Base-by-base conservation (phyloP, 148 eudicot species). In the Persicaria maculosa region DNA sequence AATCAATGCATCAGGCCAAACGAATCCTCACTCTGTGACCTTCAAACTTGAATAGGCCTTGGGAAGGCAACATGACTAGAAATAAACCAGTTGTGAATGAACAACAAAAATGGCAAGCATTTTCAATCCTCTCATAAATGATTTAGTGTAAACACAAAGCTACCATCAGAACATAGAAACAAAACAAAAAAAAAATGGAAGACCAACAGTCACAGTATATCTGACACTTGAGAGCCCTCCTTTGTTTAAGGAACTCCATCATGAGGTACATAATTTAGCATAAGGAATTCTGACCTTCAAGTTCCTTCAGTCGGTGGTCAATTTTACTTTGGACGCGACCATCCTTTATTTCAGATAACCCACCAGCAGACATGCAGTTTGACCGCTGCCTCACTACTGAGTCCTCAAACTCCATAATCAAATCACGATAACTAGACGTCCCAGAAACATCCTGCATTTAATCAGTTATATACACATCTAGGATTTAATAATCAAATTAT, bases 381-480 rank as follows among this genome's bases (percentile, higher is more conserved):
- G 86, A 83, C 48, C 97, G 84, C 74, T 96, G 97, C 82, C 83
- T 80, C 45, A 79, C 81, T 76, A 96, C 76, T 12, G 97, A 96
- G 84, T 87, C 97, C 85, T 91, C 90, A 80, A 92, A 91, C 80
- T 91, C 95, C 85, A 84, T 64, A 79, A 96, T 81, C 82, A 92
- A 77, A 79, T 92, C 90, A 47, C 90, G 87, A 73, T 84, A 86
- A 83, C 82, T 88, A 31, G 89, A 80, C 36, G 76, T 76, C 10
- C 77, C 85, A 70, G 77, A 9, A 64, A 71, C 75, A 75, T 85
- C 88, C 99, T 92, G 85, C 79, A 76, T 65, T 36, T 43, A 36
- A 44, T 44, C 61, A 62, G 8, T 52, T 55, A 46, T 40, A 73
- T 36, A 31, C n/a, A 52, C 45, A 75, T 50, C 45, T 50, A 72